Evolutionary conservation across 208 protist genomes (phyloP), one percentile per base, ranked within the genome.

Genomic region (Trypanosoma congolense): DNA sequence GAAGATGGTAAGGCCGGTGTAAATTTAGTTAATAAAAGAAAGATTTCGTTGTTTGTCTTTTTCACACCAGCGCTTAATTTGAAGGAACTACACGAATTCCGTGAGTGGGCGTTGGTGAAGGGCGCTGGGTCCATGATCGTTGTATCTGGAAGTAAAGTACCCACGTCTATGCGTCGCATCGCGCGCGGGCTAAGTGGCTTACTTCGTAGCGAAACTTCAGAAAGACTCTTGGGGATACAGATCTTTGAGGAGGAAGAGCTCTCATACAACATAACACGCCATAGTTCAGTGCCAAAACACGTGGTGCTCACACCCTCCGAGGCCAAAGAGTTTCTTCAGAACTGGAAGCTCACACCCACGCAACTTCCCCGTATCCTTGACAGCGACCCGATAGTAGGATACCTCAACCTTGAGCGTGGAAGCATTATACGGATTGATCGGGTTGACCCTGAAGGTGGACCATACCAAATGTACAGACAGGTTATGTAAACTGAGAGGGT

Each of bases 391-490:
- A 82, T 99, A 40, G 88, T 93, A 45, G 77, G 84, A 24, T 98
- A 98, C 66, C 93, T 96, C 29, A 97, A 97, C 26, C 65, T 98
- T 38, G 33, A 50, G 21, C 67, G 75, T 26, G 94, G 95, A 16
- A 77, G 96, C 60, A 82, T 98, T 21, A 86, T 99, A 18, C 92
- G 96, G 64, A 98, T 99, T 67, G 83, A 87, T 12, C 90, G 97
- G 9, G 58, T 77, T 4, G 84, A 74, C 8, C 93, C 97, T 60
- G 98, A 98, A 16, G 96, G 96, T 25, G 97, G 96, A 12, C 75
- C 92, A 1, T 99, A 99, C 72, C 84, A 97, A 61, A 99, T 98
- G 68, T 99, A 99, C 74, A 85, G 98, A 8, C 79, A 98, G 52
- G 92, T 98, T 28, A 70, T 96, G 31, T 98, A 82, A 40, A 8